Percentiles rank a stretch among this genome's conserved stretches.
These are phyloP conservation scores for Epichloe bromicola DNA, from an alignment of 2,329 filamentous ascomycete species.

Conservation along the genomic window DNA sequence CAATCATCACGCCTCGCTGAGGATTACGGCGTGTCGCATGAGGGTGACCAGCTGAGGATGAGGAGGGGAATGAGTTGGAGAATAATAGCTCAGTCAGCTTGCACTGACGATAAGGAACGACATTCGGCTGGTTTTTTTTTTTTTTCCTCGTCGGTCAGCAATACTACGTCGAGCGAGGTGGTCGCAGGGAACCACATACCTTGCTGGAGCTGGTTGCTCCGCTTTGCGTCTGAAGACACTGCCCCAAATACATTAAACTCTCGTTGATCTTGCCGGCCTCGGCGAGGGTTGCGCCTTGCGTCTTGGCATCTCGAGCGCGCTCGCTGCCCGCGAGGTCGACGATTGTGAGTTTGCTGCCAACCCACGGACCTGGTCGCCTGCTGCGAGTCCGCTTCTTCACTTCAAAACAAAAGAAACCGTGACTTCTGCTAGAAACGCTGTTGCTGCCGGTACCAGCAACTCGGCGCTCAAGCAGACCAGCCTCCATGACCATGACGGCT, in stretches of 20 bases:
- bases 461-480: conserved; percentile 72
- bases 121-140: conserved; percentile 39
- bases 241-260: conserved; percentile 93
- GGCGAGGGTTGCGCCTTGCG: conserved; percentile 77
- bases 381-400: conserved; percentile 62
- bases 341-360: conserved; percentile 67
- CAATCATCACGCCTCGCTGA: conserved; percentile 89
- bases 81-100: conserved; percentile 77
- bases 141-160: too few species aligned
- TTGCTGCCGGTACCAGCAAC: conserved; percentile 90
- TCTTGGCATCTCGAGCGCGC: conserved; percentile 84
- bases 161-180: neutral
- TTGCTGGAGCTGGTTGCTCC: conserved; percentile 62
- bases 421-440: conserved; percentile 79
- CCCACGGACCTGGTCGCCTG: conserved; percentile 47
- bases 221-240: conserved; percentile 91
- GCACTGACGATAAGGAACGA: conserved; percentile 71
- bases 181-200: conserved; percentile 29
- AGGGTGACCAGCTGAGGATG: conserved; percentile 26
- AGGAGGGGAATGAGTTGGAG: conserved; percentile 72
- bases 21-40: conserved; percentile 44
- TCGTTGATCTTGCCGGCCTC: conserved; percentile 99
- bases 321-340: conserved; percentile 92
- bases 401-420: conserved; percentile 93
- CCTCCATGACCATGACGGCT: conserved; percentile 79